Percentiles rank a stretch among this genome's conserved stretches.
These are phyloP conservation scores for Chrysoporthe puriensis DNA, from an alignment of 2,329 filamentous ascomycete species.

Conservation along the genomic window DNA sequence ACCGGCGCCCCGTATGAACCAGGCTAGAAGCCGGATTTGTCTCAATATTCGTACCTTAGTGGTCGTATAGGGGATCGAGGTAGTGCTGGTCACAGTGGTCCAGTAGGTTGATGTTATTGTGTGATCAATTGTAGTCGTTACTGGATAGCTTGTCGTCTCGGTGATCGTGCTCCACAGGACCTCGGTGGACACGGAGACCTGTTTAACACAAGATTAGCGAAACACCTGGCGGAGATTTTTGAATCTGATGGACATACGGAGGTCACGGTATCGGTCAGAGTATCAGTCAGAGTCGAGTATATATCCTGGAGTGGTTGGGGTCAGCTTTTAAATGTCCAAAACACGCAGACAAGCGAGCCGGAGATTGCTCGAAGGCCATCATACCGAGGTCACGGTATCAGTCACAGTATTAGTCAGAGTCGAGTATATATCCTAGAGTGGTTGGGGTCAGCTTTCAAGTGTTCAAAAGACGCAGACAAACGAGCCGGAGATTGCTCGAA, in stretches of 20 bases:
- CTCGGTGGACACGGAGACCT: conserved; percentile 4
- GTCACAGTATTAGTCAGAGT: not conserved
- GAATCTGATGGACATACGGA: not conserved
- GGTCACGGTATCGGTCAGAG: conserved; percentile 5
- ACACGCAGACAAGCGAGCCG: too few relatives aligned
- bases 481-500: too few relatives aligned
- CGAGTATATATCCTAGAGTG: conserved; percentile 7
- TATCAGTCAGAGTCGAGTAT: conserved; percentile 6
- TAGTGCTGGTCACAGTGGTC: conserved; percentile 7
- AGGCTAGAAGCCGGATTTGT: not conserved
- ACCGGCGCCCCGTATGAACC: not conserved
- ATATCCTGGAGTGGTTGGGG: not conserved
- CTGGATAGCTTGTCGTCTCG: conserved; percentile 3
- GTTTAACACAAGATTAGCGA: not conserved
- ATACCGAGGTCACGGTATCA: too few relatives aligned
- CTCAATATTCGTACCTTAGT: not conserved
- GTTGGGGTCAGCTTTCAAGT: not conserved
- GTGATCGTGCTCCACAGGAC: not conserved
- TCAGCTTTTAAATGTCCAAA: not conserved
- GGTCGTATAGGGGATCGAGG: not conserved
- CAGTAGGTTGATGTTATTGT: not conserved
- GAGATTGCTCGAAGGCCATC: too few relatives aligned
- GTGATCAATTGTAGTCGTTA: conserved; percentile 15
- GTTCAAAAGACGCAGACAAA: too few relatives aligned
- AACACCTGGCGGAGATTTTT: too few relatives aligned